A percentile compares a stretch with the other conserved stretches of the same genome.
Conservation (phyloP, 2,329 filamentous ascomycete genomes). For the Apiospora arundinis region DNA sequence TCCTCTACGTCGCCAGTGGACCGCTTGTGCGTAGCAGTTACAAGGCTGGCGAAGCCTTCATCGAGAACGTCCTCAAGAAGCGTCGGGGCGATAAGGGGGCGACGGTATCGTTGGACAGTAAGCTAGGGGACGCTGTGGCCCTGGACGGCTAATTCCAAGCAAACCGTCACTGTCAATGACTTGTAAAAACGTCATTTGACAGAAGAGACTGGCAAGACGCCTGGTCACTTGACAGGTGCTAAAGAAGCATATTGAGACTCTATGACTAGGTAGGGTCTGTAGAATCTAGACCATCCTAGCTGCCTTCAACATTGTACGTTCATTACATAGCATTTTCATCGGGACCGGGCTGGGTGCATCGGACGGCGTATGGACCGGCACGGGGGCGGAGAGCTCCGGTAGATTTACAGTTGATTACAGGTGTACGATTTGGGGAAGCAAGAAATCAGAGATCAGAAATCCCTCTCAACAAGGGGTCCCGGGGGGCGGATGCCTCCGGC, state of each 20-base stretch:
- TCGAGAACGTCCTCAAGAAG: constrained; percentile 96
- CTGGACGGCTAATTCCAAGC: not conserved
- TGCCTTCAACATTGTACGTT: constrained; percentile 3
- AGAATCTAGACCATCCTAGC: not conserved
- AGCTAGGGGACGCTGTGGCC: not conserved
- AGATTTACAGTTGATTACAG: not conserved
- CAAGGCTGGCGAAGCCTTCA: constrained; percentile 98
- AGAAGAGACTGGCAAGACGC: not conserved
- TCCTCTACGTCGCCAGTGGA: constrained; percentile 94
- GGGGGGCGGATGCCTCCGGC: not conserved
- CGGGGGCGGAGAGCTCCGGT: constrained; percentile 3
- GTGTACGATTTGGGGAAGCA: not conserved
- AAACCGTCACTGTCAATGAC: not conserved
- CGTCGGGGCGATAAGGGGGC: constrained; percentile 56
- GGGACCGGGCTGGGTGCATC: constrained; percentile 9
- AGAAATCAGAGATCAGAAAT: not conserved
- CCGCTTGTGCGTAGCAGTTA: constrained; percentile 94
- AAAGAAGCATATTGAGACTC: not conserved
- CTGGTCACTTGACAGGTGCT: too few relatives aligned
- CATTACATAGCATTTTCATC: constrained; percentile 6
- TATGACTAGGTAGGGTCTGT: not conserved
- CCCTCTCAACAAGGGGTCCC: constrained; percentile 15
- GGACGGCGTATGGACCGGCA: constrained; percentile 7
- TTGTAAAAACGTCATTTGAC: too few relatives aligned
- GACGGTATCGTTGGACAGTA: constrained; percentile 20